Evolutionary conservation across 2,329 filamentous ascomycete species (phyloP).

Genomic region (Cryphonectria japonica): DNA sequence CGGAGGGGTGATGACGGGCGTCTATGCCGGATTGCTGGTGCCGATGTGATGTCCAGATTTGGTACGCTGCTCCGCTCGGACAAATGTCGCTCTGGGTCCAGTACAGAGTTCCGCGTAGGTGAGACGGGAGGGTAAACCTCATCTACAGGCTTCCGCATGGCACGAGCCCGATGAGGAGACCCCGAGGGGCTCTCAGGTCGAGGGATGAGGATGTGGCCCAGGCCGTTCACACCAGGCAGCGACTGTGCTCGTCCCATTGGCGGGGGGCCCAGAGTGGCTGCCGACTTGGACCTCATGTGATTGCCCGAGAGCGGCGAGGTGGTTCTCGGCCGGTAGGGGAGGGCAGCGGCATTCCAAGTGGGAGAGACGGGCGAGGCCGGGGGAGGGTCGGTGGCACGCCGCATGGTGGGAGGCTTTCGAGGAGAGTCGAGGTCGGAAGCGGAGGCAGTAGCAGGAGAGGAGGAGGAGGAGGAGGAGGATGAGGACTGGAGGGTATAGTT

Average conservation of each 20-base stretch:
- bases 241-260: constrained; percentile 67
- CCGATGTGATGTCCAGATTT: constrained; percentile 42
- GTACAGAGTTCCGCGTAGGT: constrained; percentile 58
- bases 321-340: constrained; percentile 65
- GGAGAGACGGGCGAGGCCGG: constrained; percentile 57
- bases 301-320: constrained; percentile 62
- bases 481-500: constrained; percentile 40
- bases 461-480: constrained; percentile 1
- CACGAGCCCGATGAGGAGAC: constrained; percentile 56
- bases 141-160: constrained; percentile 61
- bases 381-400: constrained; percentile 62
- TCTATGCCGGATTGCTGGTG: constrained; percentile 45
- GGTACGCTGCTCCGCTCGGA: constrained; percentile 58
- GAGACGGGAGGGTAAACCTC: constrained; percentile 62
- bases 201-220: constrained; percentile 61
- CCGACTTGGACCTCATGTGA: constrained; percentile 62
- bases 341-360: constrained; percentile 50
- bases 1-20: constrained; percentile 45
- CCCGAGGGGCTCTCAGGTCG: constrained; percentile 57
- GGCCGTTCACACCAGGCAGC: constrained; percentile 64
- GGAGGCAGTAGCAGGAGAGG: background rate
- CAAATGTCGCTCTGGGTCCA: constrained; percentile 53
- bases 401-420: constrained; percentile 57
- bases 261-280: constrained; percentile 56
- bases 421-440: constrained; percentile 46